phyloP scores from a whole-genome alignment of 2,329 filamentous ascomycete genomes.

The Annulohypoxylon truncatum region DNA sequence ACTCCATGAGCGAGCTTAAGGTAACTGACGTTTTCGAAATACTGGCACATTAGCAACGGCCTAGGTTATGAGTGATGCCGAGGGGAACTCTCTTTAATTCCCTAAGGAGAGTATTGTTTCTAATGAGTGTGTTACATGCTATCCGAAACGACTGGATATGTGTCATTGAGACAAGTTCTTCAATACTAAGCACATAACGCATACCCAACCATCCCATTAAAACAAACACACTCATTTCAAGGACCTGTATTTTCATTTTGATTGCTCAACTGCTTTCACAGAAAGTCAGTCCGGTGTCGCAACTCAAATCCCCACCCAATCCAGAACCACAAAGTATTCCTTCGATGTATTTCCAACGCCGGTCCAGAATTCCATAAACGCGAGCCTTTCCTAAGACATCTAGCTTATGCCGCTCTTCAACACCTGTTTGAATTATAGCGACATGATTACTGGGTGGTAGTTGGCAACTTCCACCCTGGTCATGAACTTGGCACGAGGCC shows the following conservation, averaged over 20 bases:
- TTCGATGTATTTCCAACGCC: background rate
- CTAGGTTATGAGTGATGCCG: background rate
- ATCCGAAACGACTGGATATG: background rate
- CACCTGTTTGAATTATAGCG: background rate
- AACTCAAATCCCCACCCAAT: background rate
- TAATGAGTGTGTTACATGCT: background rate
- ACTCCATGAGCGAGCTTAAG: background rate
- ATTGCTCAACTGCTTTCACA: background rate
- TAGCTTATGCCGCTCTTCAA: background rate
- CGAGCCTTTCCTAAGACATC: background rate
- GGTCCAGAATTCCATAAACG: background rate
- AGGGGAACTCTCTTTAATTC: too few relatives aligned
- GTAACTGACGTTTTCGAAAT: too few relatives aligned
- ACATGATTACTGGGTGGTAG: background rate
- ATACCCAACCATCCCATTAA: background rate
- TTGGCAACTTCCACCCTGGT: background rate
- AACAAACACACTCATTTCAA: background rate
- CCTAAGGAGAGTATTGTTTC: background rate
- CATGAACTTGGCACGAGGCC: background rate
- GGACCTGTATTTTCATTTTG: background rate
- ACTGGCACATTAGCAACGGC: too few relatives aligned
- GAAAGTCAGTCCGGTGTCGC: background rate
- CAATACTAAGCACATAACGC: background rate
- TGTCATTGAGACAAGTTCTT: background rate
- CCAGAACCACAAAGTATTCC: background rate